Evolutionary conservation across 352 stramenopile species (phyloP).

Genomic region (Phytophthora citricola): DNA sequence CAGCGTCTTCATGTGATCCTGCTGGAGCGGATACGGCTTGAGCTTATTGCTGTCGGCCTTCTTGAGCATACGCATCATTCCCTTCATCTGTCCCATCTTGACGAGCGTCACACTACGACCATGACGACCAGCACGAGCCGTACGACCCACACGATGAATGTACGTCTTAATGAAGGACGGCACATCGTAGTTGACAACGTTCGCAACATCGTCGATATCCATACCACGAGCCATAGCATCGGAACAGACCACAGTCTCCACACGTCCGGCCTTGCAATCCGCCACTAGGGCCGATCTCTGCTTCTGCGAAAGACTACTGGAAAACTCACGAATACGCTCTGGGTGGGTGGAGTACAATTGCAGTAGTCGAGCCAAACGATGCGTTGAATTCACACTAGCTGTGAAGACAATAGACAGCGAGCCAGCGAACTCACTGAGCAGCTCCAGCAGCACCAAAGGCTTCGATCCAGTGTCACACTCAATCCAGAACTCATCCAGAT

Average conservation of each 20-base stretch:
- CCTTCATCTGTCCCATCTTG: constrained; percentile 85
- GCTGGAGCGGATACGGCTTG: constrained; percentile 63
- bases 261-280: constrained; percentile 70
- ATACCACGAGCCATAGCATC: constrained; percentile 95
- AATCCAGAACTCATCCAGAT: constrained; percentile 90
- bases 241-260: constrained; percentile 90
- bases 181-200: constrained; percentile 96
- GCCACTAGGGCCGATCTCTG: constrained; percentile 77
- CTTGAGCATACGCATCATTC: constrained; percentile 82
- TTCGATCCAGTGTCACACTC: constrained; percentile 96
- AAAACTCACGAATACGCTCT: constrained; percentile 80
- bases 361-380: constrained; percentile 94
- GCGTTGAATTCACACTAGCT: constrained; percentile 96
- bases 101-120: constrained; percentile 83
- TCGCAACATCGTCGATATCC: constrained; percentile 91
- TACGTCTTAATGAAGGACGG: constrained; percentile 94
- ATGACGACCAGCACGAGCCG: constrained; percentile 78
- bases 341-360: constrained; percentile 83
- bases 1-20: constrained; percentile 84
- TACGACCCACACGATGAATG: constrained; percentile 88
- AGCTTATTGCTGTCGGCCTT: constrained; percentile 86
- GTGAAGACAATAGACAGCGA: constrained; percentile 96
- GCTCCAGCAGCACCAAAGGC: constrained; percentile 93
- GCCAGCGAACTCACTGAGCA: constrained; percentile 85
- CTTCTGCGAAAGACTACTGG: constrained; percentile 82